These are phyloP conservation scores for Pyricularia sp. DNA, from an alignment of 2,329 filamentous ascomycete genomes.

Conservation along the genomic window DNA sequence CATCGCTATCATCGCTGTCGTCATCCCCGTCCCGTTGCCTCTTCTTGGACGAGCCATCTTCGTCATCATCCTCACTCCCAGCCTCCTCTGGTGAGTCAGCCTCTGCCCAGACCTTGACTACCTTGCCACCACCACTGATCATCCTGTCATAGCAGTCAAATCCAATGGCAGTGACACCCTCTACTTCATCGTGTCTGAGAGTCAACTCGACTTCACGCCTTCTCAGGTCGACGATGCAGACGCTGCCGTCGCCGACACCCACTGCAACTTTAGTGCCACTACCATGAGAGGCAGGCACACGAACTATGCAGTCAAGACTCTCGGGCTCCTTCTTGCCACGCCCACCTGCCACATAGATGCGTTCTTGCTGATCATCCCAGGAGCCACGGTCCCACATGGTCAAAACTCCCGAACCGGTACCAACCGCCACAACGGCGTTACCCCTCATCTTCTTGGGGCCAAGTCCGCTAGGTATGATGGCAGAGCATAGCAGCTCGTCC, in stretches of 20 bases:
- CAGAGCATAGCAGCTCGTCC: conserved; percentile 78
- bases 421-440: conserved; percentile 69
- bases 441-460: conserved; percentile 55
- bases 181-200: conserved; percentile 73
- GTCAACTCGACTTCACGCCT: conserved; percentile 61
- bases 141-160: conserved; percentile 82
- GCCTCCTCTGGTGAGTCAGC: conserved; percentile 28
- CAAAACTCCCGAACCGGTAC: conserved; percentile 67
- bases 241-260: conserved; percentile 70
- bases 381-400: conserved; percentile 91
- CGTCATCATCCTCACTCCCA: conserved; percentile 35
- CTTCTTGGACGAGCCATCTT: conserved; percentile 31
- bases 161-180: conserved; percentile 70
- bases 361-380: conserved; percentile 92
- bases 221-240: conserved; percentile 70
- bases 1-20: conserved; percentile 37
- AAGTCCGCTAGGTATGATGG: conserved; percentile 63
- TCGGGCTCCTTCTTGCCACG: conserved; percentile 50
- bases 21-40: conserved; percentile 35
- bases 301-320: conserved; percentile 68
- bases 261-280: conserved; percentile 65
- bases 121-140: conserved; percentile 79
- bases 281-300: conserved; percentile 62
- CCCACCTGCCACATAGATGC: conserved; percentile 64
- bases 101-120: conserved; percentile 85